phyloP scores from a whole-genome alignment of 352 stramenopile species.

The Phytophthora quininea region DNA sequence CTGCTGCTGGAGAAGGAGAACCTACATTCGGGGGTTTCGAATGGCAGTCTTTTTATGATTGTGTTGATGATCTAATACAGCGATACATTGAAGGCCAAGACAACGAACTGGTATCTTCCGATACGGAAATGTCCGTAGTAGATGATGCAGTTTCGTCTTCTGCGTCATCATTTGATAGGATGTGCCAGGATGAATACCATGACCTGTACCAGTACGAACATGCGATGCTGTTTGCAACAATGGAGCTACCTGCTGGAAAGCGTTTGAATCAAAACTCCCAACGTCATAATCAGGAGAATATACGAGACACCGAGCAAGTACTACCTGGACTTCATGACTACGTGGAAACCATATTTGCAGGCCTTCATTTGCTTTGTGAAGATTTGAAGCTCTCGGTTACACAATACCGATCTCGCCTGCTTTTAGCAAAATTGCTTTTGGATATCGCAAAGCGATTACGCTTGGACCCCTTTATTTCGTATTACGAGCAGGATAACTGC shows the following conservation, averaged over 20 bases:
- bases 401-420: slow-evolving; percentile 33
- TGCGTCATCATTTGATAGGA: slow-evolving; percentile 41
- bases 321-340: slow-evolving; percentile 19
- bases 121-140: neutral
- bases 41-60: slow-evolving; percentile 38
- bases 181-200: slow-evolving; percentile 54
- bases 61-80: slow-evolving; percentile 17
- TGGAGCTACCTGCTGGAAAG: slow-evolving; percentile 28
- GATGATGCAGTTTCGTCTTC: slow-evolving; percentile 9
- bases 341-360: slow-evolving; percentile 42
- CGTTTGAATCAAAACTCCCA: neutral
- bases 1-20: slow-evolving; percentile 2
- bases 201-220: slow-evolving; percentile 51
- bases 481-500: slow-evolving; percentile 61
- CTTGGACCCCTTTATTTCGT: slow-evolving; percentile 43
- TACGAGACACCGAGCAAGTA: neutral
- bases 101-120: neutral
- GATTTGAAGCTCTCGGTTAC: slow-evolving; percentile 63
- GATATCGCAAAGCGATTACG: slow-evolving; percentile 38
- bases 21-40: slow-evolving; percentile 19
- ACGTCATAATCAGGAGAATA: slow-evolving; percentile 1
- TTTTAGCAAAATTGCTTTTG: slow-evolving; percentile 45
- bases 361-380: slow-evolving; percentile 74
- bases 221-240: slow-evolving; percentile 43
- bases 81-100: slow-evolving; percentile 3